Evolutionary conservation across 257 asterid species (phyloP).

Genomic region (Solanum etuberosum): DNA sequence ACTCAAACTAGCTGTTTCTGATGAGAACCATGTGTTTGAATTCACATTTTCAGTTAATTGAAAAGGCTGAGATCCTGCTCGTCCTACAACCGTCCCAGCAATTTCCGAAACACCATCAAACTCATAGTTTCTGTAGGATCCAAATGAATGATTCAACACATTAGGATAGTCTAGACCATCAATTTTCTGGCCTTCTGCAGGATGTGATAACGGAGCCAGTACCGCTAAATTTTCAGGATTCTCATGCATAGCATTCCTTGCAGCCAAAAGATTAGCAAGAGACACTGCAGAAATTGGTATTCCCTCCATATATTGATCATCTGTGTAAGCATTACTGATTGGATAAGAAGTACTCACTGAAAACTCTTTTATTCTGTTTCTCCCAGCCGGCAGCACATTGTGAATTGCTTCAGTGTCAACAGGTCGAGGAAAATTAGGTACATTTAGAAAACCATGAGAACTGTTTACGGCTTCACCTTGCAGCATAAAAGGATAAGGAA

Average conservation of each 20-base stretch:
- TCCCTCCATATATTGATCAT: constrained; percentile 22
- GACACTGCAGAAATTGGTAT: constrained; percentile 17
- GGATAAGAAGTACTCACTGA: constrained; percentile 21
- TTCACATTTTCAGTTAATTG: constrained; percentile 7
- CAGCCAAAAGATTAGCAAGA: constrained; percentile 14
- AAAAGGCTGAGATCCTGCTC: constrained; percentile 13
- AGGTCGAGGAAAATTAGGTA: neutral
- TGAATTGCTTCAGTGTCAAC: constrained; percentile 11
- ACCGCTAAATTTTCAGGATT: constrained; percentile 13
- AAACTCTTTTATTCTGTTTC: constrained; percentile 6
- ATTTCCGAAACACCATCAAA: constrained; percentile 18
- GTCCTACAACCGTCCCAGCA: constrained; percentile 9
- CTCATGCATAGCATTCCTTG: constrained; percentile 9
- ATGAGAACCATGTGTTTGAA: constrained; percentile 26
- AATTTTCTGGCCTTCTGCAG: constrained; percentile 14
- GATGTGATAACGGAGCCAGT: constrained; percentile 11
- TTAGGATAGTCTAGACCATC: constrained; percentile 7
- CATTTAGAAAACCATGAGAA: constrained; percentile 3
- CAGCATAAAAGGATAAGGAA: constrained; percentile 18
- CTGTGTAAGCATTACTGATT: neutral
- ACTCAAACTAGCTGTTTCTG: constrained; percentile 12
- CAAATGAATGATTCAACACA: constrained; percentile 14
- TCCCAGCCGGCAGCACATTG: constrained; percentile 9
- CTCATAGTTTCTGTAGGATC: constrained; percentile 31
- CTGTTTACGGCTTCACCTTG: constrained; percentile 28